phyloP scores from a whole-genome alignment of 1,284 basidiomycete species.

The Ganoderma leucocontextum region DNA sequence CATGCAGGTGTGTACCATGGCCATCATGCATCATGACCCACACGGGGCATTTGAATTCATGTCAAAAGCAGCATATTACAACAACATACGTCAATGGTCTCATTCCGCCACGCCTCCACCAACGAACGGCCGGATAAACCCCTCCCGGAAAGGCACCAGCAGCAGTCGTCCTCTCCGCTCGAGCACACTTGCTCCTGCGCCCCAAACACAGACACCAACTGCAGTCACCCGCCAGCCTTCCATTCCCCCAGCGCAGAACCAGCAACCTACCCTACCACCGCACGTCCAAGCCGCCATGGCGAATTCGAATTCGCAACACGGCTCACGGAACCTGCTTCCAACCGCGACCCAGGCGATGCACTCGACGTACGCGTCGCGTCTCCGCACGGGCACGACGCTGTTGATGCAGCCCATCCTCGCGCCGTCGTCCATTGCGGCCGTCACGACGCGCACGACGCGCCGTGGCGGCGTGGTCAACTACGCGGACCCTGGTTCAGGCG shows the following conservation, averaged over 20 bases:
- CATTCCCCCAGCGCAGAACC: slow-evolving; percentile 24
- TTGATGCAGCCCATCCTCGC: slow-evolving; percentile 89
- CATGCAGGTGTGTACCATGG: slow-evolving; percentile 32
- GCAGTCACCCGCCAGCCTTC: slow-evolving; percentile 27
- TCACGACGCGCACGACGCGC: slow-evolving; percentile 55
- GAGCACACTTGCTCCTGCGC: slow-evolving; percentile 43
- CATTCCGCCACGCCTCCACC: slow-evolving; percentile 57
- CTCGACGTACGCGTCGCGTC: slow-evolving; percentile 90
- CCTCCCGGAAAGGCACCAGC: slow-evolving; percentile 41
- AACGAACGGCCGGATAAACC: slow-evolving; percentile 46
- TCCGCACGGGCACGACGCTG: slow-evolving; percentile 91
- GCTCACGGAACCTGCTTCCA: slow-evolving; percentile 61
- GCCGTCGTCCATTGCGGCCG: slow-evolving; percentile 45
- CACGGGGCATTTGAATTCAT: not conserved
- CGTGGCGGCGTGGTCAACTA: slow-evolving; percentile 84
- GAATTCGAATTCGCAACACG: slow-evolving; percentile 36
- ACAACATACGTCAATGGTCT: slow-evolving; percentile 72
- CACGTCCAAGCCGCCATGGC: slow-evolving; percentile 19
- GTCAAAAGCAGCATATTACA: slow-evolving; percentile 58
- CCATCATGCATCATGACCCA: not conserved
- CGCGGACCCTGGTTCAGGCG: slow-evolving; percentile 85
- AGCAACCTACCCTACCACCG: slow-evolving; percentile 8
- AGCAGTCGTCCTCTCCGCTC: slow-evolving; percentile 44
- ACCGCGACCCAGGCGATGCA: slow-evolving; percentile 77
- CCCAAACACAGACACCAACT: slow-evolving; percentile 39